These are phyloP conservation scores for Galeopsis tetrahit DNA, from an alignment of 257 asterid species.

Conservation along the genomic window DNA sequence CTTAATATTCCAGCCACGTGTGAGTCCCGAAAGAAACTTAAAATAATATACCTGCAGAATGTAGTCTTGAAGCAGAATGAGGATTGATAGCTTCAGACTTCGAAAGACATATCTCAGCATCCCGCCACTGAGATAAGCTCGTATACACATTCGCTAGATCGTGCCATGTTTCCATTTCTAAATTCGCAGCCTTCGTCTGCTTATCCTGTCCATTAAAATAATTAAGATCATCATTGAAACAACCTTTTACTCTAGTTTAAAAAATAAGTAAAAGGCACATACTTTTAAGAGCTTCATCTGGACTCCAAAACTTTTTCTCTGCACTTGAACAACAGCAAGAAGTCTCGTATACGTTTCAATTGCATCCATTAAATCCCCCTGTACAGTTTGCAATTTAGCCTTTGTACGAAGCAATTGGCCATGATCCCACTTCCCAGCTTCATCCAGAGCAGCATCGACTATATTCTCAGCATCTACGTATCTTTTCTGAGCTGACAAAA, in stretches of 20 bases:
- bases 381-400: slow-evolving; percentile 83
- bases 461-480: slow-evolving; percentile 74
- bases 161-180: slow-evolving; percentile 95
- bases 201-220: slow-evolving; percentile 49
- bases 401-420: slow-evolving; percentile 73
- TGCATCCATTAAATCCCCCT: slow-evolving; percentile 60
- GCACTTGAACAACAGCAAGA: slow-evolving; percentile 90
- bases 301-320: slow-evolving; percentile 57
- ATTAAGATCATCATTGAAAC: neutral
- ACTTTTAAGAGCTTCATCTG: slow-evolving; percentile 59
- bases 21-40: too few species aligned
- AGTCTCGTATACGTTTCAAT: slow-evolving; percentile 74
- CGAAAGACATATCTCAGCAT: slow-evolving; percentile 83
- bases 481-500: slow-evolving; percentile 84
- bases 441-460: slow-evolving; percentile 83
- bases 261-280: slow-evolving; percentile 19
- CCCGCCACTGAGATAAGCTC: slow-evolving; percentile 83
- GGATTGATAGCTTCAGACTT: slow-evolving; percentile 82
- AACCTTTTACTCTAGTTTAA: too few species aligned
- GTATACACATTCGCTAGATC: slow-evolving; percentile 83
- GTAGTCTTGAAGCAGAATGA: slow-evolving; percentile 87
- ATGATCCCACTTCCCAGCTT: slow-evolving; percentile 92
- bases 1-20: neutral
- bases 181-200: slow-evolving; percentile 42
- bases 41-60: slow-evolving; percentile 61